Base-by-base conservation (phyloP, 768 basidiomycete genomes). In the Butyriboletus loyo region DNA sequence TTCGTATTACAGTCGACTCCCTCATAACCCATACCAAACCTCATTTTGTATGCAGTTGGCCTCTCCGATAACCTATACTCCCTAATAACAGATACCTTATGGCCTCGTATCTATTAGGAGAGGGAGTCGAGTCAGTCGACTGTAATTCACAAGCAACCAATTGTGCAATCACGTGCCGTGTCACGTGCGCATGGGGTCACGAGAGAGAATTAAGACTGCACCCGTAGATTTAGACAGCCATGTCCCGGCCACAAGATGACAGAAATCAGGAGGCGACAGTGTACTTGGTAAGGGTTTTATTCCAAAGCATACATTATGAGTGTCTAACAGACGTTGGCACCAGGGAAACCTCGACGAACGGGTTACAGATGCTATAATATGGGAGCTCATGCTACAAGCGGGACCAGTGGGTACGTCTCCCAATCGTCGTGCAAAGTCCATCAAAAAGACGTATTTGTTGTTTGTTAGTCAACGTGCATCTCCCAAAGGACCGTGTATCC, bases 341-440 rank as follows among this genome's bases (percentile, higher is more conserved):
- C 17, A 98, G 96, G 96, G 96, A 45, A 98, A 99, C 68, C 82
- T 99, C 27, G 96, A 98, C 68, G 97, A 98, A 71, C 82, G 93
- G 51, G 93, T 90, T 64, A 81, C 89, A 10, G 96, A 98, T 69
- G 92, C 95, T 30, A 77, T 98, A 50, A 78, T 98, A 49, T 98
- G 96, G 96, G 96, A 98, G 75, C 74, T 99, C 42, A 98, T 99
- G 96, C 71, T 99, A 35, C 96, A 98, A 74, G 95, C 96, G n/a
- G 96, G 96, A 8, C 96, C 96, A 58, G 94, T 98, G 45, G 93
- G 96, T 95, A 63, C 65, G 93, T 78, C 41, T 27, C 39, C 15
- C 22, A 17, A 7, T 58, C 10, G 1, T 41, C 30, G 7, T 30
- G 8, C 28, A 15, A 46, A 49, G 42, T 30, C n/a, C 32, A 41